Base-by-base conservation (phyloP, 176 grass and related monocot species). In the sorghum (Sorghum bicolor) region DNA sequence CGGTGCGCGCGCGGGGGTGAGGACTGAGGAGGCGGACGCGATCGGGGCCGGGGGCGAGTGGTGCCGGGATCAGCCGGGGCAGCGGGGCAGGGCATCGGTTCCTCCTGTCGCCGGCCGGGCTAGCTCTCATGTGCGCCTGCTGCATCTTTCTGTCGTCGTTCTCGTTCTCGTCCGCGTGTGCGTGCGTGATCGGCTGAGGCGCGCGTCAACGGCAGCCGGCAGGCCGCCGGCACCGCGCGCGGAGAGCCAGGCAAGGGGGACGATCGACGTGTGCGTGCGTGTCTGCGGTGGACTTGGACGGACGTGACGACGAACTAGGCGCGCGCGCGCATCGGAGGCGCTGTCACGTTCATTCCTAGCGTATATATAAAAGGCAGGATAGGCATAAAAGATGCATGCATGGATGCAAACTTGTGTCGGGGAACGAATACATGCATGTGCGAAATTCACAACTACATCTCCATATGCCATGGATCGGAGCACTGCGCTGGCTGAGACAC, bases 1-100 rank as follows among this genome's bases (percentile, higher is more conserved):
- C 69, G 69, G 30, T 6, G 67, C 37, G 38, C 37, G 38, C 8
- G 38, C 5, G 37, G 37, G 44, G 44, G 15, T 12, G 44, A 17
- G 15, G 45, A 3, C 0, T 1, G 8, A 1, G 10, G 45, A 6
- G 14, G 45, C 43, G 38, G 5, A 25, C 11, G 64, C 17, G 43
- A 5, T 14, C 32, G 10, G 2, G 20, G 0, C 5, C 44, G 15
- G 11, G 11, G 9, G 19, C 44, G 45, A 33, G 41, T 72, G 74
- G 74, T 88, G 81, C 87, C 87, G 75, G 87, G 75, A 55, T 55
- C 29, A 4, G 75, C 44, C 20, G 81, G 60, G 75, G 87, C 87
- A 88, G 81, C 16, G 61, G 76, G 87, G 57, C 82, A 89, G 44
- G n/a, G 87, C 82, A 89, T 89, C 87, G 77, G 87, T 85, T 89